Evolutionary conservation across 495 filamentous ascomycete genomes (phyloP).

Genomic region (Penicillium subrubescens): DNA sequence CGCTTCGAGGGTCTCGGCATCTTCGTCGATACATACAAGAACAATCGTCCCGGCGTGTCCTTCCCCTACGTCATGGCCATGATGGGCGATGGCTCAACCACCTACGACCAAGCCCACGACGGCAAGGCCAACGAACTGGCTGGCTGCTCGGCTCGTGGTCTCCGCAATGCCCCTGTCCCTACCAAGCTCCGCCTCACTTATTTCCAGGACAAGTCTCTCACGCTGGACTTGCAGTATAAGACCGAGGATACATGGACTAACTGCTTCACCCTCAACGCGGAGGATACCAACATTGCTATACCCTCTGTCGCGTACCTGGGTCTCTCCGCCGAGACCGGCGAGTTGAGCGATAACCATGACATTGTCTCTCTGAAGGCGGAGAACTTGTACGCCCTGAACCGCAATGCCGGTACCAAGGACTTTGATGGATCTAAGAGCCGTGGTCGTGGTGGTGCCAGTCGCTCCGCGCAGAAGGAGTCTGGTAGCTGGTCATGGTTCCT

Average conservation of each 20-base stretch:
- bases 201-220: slow-evolving; percentile 92
- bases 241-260: slow-evolving; percentile 80
- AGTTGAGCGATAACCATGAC: slow-evolving; percentile 97
- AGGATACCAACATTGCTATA: slow-evolving; percentile 71
- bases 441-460: slow-evolving; percentile 39
- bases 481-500: slow-evolving; percentile 94
- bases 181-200: slow-evolving; percentile 91
- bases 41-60: slow-evolving; percentile 90
- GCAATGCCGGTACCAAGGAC: slow-evolving; percentile 41
- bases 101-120: slow-evolving; percentile 92
- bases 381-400: slow-evolving; percentile 77
- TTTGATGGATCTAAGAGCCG: slow-evolving; percentile 29
- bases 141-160: slow-evolving; percentile 91
- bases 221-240: slow-evolving; percentile 93
- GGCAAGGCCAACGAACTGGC: slow-evolving; percentile 91
- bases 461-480: slow-evolving; percentile 39
- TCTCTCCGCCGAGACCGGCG: slow-evolving; percentile 94
- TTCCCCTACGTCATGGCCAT: slow-evolving; percentile 99
- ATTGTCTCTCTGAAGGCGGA: slow-evolving; percentile 85
- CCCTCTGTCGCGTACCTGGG: slow-evolving; percentile 92
- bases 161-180: slow-evolving; percentile 73
- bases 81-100: slow-evolving; percentile 86
- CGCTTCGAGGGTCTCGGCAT: slow-evolving; percentile 93
- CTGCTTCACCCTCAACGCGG: slow-evolving; percentile 73
- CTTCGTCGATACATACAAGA: slow-evolving; percentile 99